Evolutionary conservation across 2,329 filamentous ascomycete species (phyloP).

Genomic region (Fusarium beomiforme): DNA sequence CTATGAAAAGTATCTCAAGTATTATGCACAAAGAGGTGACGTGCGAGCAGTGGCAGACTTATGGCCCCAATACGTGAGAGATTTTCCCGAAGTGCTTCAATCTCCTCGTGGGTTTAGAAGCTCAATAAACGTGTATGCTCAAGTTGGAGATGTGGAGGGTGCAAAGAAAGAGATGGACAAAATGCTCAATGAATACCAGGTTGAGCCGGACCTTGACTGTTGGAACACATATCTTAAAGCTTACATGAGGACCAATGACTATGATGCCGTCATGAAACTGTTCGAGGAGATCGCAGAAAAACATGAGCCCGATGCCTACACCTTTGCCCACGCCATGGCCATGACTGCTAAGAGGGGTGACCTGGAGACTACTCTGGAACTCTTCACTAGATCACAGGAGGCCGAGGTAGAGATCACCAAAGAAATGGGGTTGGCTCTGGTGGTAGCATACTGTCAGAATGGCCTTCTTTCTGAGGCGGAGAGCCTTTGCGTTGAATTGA

Average conservation of each 20-base stretch:
- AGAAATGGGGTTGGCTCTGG: conserved; percentile 70
- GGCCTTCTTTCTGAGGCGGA: conserved; percentile 50
- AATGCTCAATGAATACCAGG: conserved; percentile 64
- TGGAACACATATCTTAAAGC: conserved; percentile 85
- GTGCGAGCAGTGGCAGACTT: conserved; percentile 56
- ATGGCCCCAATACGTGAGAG: conserved; percentile 55
- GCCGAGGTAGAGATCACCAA: conserved; percentile 60
- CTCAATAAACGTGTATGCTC: conserved; percentile 77
- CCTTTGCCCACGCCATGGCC: conserved; percentile 78
- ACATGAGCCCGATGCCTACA: conserved; percentile 67
- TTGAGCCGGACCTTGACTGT: conserved; percentile 66
- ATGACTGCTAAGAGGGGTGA: conserved; percentile 79
- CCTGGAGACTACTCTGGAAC: conserved; percentile 70
- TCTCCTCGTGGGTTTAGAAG: conserved; percentile 59
- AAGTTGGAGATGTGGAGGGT: conserved; percentile 69
- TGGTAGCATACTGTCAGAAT: conserved; percentile 71
- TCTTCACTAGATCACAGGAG: conserved; percentile 72
- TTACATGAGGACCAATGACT: conserved; percentile 72
- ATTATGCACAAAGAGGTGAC: conserved; percentile 61
- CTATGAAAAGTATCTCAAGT: conserved; percentile 60
- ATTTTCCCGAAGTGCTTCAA: conserved; percentile 49
- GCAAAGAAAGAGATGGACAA: conserved; percentile 70
- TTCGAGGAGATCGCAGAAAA: conserved; percentile 68
- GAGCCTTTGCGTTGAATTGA: conserved; percentile 58
- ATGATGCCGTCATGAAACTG: conserved; percentile 69